Percentiles rank a stretch among this genome's conserved stretches.
These are phyloP conservation scores for Sarocladiaceae sp. DNA, from an alignment of 2,329 filamentous ascomycete species.

Conservation along the genomic window DNA sequence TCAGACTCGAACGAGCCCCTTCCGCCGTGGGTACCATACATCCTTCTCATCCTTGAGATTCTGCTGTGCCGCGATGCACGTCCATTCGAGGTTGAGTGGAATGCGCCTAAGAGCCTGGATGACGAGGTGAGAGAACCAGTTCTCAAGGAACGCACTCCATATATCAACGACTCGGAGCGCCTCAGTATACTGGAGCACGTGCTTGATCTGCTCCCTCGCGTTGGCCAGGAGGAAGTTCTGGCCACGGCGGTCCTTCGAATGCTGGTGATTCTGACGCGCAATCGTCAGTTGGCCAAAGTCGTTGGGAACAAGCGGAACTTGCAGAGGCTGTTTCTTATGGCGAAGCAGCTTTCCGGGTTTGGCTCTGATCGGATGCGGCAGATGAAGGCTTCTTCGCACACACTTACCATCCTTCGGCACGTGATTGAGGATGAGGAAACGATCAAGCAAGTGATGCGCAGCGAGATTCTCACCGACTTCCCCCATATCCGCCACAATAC, in stretches of 20 bases:
- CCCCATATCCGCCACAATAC: conserved; percentile 50
- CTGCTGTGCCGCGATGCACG: conserved; percentile 86
- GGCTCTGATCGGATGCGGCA: conserved; percentile 69
- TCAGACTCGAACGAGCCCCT: conserved; percentile 67
- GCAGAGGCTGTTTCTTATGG: conserved; percentile 88
- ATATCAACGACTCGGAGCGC: conserved; percentile 58
- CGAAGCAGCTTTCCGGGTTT: conserved; percentile 80
- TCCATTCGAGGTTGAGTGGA: conserved; percentile 72
- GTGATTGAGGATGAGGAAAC: conserved; percentile 92
- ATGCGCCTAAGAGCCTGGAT: conserved; percentile 45
- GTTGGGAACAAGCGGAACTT: conserved; percentile 87
- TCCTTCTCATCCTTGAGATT: conserved; percentile 85
- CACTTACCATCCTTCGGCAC: conserved; percentile 86
- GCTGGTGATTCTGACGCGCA: conserved; percentile 81
- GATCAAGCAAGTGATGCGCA: conserved; percentile 85
- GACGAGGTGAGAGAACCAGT: conserved; percentile 49
- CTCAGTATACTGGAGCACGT: conserved; percentile 68
- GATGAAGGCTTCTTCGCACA: conserved; percentile 50
- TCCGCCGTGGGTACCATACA: conserved; percentile 89
- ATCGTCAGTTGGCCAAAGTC: conserved; percentile 66
- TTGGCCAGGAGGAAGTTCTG: conserved; percentile 82
- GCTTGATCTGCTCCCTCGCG: conserved; percentile 77
- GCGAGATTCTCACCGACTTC: conserved; percentile 79
- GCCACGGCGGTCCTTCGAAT: conserved; percentile 80
- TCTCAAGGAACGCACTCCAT: conserved; percentile 57